Conservation (phyloP, 2,329 filamentous ascomycete genomes). For the Aspergillus texensis region DNA sequence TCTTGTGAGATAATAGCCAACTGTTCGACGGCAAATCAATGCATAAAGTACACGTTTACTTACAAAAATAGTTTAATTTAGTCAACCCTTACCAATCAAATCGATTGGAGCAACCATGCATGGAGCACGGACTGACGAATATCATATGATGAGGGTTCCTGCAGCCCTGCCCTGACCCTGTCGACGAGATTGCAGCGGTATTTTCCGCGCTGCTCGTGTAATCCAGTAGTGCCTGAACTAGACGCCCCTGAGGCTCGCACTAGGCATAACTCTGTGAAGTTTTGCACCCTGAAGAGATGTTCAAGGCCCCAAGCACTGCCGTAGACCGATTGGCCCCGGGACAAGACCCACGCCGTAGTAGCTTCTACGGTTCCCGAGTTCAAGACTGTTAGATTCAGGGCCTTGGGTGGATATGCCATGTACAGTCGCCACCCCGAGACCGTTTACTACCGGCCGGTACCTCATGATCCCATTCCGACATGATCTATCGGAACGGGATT, state of each 20-base stretch:
- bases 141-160: not conserved
- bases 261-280: not conserved
- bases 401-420: not conserved
- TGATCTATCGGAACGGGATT: not conserved
- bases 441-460: too few relatives aligned
- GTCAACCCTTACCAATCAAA: not conserved
- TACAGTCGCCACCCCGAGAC: not conserved
- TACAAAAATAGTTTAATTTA: not conserved
- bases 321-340: not conserved
- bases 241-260: not conserved
- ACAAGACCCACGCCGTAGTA: not conserved
- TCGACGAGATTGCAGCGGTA: not conserved
- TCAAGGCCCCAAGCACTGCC: not conserved
- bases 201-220: not conserved
- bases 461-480: not conserved
- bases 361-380: not conserved
- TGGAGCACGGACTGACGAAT: not conserved
- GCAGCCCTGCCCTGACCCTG: not conserved
- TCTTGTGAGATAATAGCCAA: fast-evolving
- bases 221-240: not conserved
- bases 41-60: not conserved
- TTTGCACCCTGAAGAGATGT: not conserved
- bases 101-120: not conserved
- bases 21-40: not conserved
- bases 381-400: not conserved